A percentile compares a stretch with the other conserved stretches of the same genome.
These are phyloP conservation scores for Hypoxylon sp. DNA, from an alignment of 2,329 filamentous ascomycete genomes.

Conservation along the genomic window DNA sequence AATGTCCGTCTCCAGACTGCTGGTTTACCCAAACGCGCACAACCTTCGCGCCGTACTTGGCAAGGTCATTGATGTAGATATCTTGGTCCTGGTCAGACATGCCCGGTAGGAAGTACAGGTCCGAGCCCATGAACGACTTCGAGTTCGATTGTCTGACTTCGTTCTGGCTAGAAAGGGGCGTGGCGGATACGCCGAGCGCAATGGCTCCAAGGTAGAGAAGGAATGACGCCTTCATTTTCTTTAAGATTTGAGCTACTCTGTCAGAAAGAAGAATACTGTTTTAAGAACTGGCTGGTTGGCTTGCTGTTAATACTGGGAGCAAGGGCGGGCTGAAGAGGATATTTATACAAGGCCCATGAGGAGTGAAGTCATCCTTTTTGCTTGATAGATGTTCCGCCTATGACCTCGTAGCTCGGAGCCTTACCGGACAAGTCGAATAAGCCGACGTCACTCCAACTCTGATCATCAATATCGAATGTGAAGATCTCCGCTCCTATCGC, in stretches of 20 bases:
- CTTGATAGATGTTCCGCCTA: neutral
- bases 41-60: slow-evolving; percentile 50
- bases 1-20: slow-evolving; percentile 41
- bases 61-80: slow-evolving; percentile 50
- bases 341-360: slow-evolving; percentile 14
- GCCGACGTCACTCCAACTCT: neutral
- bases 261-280: neutral
- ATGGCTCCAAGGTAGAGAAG: slow-evolving; percentile 28
- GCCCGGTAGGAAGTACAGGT: slow-evolving; percentile 53
- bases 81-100: slow-evolving; percentile 50
- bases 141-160: slow-evolving; percentile 21
- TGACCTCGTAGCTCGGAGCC: slow-evolving; percentile 2
- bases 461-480: neutral
- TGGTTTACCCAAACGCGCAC: slow-evolving; percentile 53
- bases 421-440: neutral
- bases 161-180: slow-evolving; percentile 15
- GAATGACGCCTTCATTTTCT: slow-evolving; percentile 30
- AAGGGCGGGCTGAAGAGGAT: neutral
- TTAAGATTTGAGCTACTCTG: neutral
- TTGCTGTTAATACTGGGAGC: neutral
- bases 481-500: slow-evolving; percentile 17
- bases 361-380: neutral
- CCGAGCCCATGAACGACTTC: slow-evolving; percentile 51
- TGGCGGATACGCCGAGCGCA: slow-evolving; percentile 25
- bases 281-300: neutral